Base-by-base conservation (phyloP, 805 yeast genomes). In the Pichia kluyveri region DNA sequence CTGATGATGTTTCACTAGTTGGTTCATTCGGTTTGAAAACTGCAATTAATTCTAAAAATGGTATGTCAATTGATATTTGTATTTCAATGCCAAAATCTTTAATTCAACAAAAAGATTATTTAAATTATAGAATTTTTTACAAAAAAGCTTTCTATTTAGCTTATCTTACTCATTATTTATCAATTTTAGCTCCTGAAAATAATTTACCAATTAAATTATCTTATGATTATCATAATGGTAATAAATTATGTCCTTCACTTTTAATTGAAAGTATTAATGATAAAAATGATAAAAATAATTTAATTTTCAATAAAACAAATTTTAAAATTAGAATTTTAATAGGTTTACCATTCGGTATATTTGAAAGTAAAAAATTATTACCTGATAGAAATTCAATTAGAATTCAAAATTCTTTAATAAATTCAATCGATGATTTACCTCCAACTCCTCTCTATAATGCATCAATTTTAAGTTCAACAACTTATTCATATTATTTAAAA, bases 21-120 rank as follows among this genome's bases (percentile, higher is more conserved):
- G 98, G 99, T 1, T 81, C 96, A 8, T 91, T 87, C 69, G 93
- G 96, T 4, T 70, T 91, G 54, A 87, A 87, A 57, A 81, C 96
- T 0, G 88, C 85, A 3, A 82, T 86, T 26, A 74, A 79, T 42
- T 82, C 83, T 27, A 71, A 73, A 41, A 59, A 66, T 37, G 84
- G 86, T 0, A 71, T 79, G 62, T 69, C 86, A 6, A 76, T 91
- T 23, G 99, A 93, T 62, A 75, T 93, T 30, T 73, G 85, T 32
- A 71, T 91, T 39, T 81, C 86, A 5, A 91, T 93, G 90, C 96
- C 97, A 7, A 66, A 69, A 45, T 66, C 69, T 28, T 62, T 85
- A 43, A 84, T 93, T 60, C 89, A 84, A 59, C 81, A 83, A 45
- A 93, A 93, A 67, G 99, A 93, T 64, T 87, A 82, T 59, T 70